Evolutionary conservation across 2,329 filamentous ascomycete genomes (phyloP).

Genomic region (Xylaria digitata): DNA sequence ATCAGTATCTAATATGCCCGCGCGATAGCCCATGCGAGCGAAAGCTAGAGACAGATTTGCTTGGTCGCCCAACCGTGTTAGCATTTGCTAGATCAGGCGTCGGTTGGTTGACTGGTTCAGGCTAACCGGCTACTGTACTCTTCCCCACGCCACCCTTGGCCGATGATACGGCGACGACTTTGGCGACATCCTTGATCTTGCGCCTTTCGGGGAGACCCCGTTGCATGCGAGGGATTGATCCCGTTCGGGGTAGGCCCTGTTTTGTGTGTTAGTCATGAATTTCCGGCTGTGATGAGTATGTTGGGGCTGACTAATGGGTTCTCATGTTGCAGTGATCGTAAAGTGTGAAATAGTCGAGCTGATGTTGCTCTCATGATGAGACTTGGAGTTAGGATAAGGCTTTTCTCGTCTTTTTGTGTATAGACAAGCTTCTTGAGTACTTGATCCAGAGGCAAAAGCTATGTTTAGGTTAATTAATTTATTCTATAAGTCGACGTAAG

Average conservation of each 20-base stretch:
- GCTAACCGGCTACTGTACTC: constrained; percentile 84
- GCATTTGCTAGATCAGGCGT: background rate
- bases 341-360: constrained; percentile 63
- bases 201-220: constrained; percentile 84
- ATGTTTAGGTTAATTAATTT: too few species aligned
- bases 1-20: constrained; percentile 93
- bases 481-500: too few species aligned
- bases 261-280: constrained; percentile 2
- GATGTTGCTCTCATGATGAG: constrained; percentile 54
- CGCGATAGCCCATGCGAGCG: constrained; percentile 81
- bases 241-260: constrained; percentile 86
- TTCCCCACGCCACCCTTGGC: constrained; percentile 99
- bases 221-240: constrained; percentile 78
- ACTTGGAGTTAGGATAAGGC: too few species aligned
- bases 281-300: background rate
- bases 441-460: too few species aligned
- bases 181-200: constrained; percentile 84
- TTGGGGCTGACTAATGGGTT: constrained; percentile 78
- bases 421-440: too few species aligned
- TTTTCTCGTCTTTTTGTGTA: too few species aligned
- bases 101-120: background rate
- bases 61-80: constrained; percentile 39
- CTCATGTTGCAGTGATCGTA: constrained; percentile 74
- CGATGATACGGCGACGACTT: constrained; percentile 95
- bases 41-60: constrained; percentile 89